Conservation (phyloP, 2,329 filamentous ascomycete genomes). For the Anthostomella pinea region DNA sequence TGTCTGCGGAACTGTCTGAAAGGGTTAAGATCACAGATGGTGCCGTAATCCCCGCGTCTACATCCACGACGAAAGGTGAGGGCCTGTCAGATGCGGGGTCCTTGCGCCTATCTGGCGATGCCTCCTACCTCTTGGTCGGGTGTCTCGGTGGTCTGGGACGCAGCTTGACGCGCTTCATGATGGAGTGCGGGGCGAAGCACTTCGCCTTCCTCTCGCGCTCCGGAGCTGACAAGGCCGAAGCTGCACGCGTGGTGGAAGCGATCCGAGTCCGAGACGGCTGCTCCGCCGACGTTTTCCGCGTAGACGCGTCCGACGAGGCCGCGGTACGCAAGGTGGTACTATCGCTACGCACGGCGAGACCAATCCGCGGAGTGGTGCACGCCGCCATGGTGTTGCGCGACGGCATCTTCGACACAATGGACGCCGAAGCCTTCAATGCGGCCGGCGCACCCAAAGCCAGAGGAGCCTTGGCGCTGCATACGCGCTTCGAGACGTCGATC, state of each 20-base stretch:
- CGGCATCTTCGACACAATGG: slow-evolving; percentile 9
- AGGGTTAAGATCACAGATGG: no score
- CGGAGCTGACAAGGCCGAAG: slow-evolving; percentile 19
- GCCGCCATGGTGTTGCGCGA: slow-evolving; percentile 17
- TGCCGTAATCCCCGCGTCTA: neutral
- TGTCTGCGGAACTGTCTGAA: slow-evolving; percentile 4
- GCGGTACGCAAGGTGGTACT: slow-evolving; percentile 7
- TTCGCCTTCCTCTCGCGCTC: slow-evolving; percentile 32
- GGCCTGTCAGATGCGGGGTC: no score
- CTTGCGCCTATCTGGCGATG: slow-evolving; percentile 7
- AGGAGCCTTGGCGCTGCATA: slow-evolving; percentile 6
- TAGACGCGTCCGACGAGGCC: slow-evolving; percentile 9
- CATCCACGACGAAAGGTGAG: neutral
- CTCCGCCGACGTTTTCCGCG: slow-evolving; percentile 12
- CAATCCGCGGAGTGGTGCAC: slow-evolving; percentile 16
- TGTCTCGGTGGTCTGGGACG: slow-evolving; percentile 34
- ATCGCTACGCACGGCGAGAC: slow-evolving; percentile 2
- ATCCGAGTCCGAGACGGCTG: slow-evolving; percentile 9
- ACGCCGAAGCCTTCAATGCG: neutral
- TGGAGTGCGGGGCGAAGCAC: slow-evolving; percentile 25
- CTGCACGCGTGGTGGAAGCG: slow-evolving; percentile 14
- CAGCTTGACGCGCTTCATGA: slow-evolving; percentile 30
- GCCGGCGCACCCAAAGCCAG: slow-evolving; percentile 4
- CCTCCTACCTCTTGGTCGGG: slow-evolving; percentile 32
- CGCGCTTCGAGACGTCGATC: neutral